Evolutionary conservation across 140 eudicot genomes (phyloP).

Genomic region (Stevia rebaudiana): DNA sequence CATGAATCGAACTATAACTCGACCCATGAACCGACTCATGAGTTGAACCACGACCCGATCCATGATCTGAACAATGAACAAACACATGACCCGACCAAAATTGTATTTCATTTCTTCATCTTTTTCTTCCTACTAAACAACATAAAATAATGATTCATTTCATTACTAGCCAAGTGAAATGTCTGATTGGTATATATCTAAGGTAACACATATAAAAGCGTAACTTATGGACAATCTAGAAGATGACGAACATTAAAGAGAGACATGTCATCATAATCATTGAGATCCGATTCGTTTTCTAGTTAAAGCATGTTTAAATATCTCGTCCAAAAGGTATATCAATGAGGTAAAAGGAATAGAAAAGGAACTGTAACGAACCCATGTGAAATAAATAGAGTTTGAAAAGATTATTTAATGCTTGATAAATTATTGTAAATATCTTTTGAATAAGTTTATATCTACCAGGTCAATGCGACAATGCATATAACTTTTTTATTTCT

Average conservation of each 20-base stretch:
- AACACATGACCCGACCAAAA: no score
- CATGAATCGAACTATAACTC: no score
- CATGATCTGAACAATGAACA: no score
- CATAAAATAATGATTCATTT: no score
- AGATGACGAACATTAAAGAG: neutral
- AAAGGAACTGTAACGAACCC: conserved; percentile 1
- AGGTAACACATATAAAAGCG: neutral
- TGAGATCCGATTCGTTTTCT: neutral
- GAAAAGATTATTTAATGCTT: neutral
- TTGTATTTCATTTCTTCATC: no score
- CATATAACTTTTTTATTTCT: no score
- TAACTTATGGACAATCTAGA: neutral
- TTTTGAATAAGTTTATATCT: neutral
- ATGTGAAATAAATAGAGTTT: neutral
- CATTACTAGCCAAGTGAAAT: no score
- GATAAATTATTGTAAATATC: neutral
- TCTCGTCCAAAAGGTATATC: neutral
- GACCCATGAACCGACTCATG: no score
- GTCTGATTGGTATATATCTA: no score
- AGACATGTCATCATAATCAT: neutral
- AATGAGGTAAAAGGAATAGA: neutral
- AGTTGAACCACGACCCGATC: no score
- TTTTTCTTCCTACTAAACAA: no score
- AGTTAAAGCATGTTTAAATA: neutral
- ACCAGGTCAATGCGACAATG: no score